Conservation (phyloP, 257 asterid species). For the Solanum medicagineum region DNA sequence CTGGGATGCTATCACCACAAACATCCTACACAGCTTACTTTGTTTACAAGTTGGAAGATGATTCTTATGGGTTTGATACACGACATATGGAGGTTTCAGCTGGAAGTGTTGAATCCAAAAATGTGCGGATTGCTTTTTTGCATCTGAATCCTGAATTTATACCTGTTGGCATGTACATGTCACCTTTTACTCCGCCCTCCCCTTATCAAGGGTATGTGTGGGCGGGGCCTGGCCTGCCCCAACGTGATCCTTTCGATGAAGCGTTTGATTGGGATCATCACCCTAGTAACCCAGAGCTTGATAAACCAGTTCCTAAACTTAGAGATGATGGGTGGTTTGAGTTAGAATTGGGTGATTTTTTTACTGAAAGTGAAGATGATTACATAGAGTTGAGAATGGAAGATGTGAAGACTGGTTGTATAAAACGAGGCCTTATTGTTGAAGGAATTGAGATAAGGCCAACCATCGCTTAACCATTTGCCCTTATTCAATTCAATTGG, state of each 20-base stretch:
- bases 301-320: not conserved
- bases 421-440: not conserved
- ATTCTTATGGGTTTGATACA: not conserved
- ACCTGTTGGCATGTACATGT: not conserved
- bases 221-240: not conserved
- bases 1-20: not conserved
- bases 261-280: not conserved
- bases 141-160: not conserved
- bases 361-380: not conserved
- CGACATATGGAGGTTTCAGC: not conserved
- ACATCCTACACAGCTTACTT: not conserved
- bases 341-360: not conserved
- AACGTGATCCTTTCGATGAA: not conserved
- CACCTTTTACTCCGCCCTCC: not conserved
- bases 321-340: not conserved
- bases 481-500: not conserved
- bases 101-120: not conserved
- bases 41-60: not conserved
- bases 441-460: not conserved
- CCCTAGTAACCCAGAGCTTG: not conserved
- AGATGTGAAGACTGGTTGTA: not conserved
- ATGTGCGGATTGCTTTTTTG: not conserved
- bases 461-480: not conserved
- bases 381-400: not conserved
- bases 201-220: not conserved